A percentile compares a stretch with the other conserved stretches of the same genome.
Conservation (phyloP, 768 basidiomycete genomes). For the Postia placenta region DNA sequence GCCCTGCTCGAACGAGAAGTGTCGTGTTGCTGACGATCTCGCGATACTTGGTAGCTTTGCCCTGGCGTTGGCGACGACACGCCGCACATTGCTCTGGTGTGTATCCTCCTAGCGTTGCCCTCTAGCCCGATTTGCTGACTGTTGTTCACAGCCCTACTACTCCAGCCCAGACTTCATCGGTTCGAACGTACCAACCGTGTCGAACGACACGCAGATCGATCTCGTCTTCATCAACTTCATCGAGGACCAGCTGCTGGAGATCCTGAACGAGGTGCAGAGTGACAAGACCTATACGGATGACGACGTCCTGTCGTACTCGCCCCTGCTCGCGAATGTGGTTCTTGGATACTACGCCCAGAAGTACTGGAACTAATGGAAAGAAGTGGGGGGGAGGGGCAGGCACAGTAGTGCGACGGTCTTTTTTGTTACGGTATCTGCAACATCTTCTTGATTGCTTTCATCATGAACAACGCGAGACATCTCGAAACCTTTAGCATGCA, state of each 20-base stretch:
- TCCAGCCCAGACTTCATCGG: slow-evolving; percentile 51
- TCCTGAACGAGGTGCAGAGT: slow-evolving; percentile 52
- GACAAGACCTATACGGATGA: slow-evolving; percentile 40
- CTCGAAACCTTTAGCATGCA: too few relatives aligned
- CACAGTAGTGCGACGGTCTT: too few relatives aligned
- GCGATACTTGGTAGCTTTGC: slow-evolving; percentile 37
- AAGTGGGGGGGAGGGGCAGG: too few relatives aligned
- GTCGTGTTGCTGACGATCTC: background rate
- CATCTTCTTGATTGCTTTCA: too few relatives aligned
- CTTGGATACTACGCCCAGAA: slow-evolving; percentile 52
- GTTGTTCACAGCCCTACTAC: slow-evolving; percentile 35
- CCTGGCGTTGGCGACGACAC: slow-evolving; percentile 75
- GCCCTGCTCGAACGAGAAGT: background rate
- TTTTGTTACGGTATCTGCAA: too few relatives aligned
- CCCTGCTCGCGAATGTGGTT: slow-evolving; percentile 41
- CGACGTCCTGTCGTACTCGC: slow-evolving; percentile 53
- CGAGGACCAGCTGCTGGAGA: slow-evolving; percentile 39
- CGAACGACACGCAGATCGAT: slow-evolving; percentile 51
- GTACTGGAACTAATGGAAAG: slow-evolving; percentile 30
- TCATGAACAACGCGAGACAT: too few relatives aligned
- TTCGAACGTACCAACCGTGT: slow-evolving; percentile 45
- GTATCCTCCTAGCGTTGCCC: background rate
- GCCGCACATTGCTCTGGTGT: slow-evolving; percentile 46
- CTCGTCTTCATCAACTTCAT: slow-evolving; percentile 77
- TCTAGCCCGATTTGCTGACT: background rate